phyloP scores from a whole-genome alignment of 208 protist genomes.

The Leishmania amazonensis region DNA sequence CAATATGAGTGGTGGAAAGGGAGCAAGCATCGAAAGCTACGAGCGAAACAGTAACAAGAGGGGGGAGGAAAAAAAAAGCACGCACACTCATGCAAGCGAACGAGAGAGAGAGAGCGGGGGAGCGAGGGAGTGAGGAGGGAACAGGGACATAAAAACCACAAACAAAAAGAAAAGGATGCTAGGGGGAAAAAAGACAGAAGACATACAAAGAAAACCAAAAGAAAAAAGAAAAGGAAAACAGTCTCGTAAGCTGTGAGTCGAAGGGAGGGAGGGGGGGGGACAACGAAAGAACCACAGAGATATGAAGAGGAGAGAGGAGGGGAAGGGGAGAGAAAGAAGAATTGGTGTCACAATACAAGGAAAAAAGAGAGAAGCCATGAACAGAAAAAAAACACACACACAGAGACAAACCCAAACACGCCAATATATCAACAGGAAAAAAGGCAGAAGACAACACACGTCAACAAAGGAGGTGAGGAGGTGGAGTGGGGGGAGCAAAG shows the following conservation, averaged over 20 bases:
- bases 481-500: background rate
- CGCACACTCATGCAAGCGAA: background rate
- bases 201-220: background rate
- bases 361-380: background rate
- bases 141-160: background rate
- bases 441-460: background rate
- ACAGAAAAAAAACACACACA: background rate
- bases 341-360: background rate
- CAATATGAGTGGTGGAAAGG: background rate
- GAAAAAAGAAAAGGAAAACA: background rate
- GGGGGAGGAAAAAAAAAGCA: too few species aligned
- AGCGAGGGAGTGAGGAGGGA: background rate
- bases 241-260: background rate
- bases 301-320: background rate
- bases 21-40: background rate
- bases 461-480: background rate
- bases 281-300: background rate
- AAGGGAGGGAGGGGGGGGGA: background rate
- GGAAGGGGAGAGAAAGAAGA: background rate
- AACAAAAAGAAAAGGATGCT: background rate
- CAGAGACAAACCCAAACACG: background rate
- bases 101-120: background rate
- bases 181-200: background rate
- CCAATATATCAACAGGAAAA: background rate
- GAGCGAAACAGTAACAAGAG: background rate